Percentiles rank a stretch among this genome's conserved stretches.
phyloP scores from a whole-genome alignment of 2,329 filamentous ascomycete genomes.

The Diaporthe sp. region DNA sequence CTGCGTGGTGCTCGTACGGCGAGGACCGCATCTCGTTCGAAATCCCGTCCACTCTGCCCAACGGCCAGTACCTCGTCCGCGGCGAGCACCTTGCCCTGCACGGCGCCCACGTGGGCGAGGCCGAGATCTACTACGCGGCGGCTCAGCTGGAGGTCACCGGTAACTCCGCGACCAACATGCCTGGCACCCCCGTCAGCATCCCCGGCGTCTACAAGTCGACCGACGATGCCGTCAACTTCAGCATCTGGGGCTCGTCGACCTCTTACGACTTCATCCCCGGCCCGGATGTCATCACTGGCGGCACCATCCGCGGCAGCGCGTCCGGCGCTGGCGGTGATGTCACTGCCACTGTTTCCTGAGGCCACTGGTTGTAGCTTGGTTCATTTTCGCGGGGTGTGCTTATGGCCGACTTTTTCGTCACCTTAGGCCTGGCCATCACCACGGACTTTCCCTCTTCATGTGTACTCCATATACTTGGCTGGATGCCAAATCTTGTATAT shows the following conservation, averaged over 20 bases:
- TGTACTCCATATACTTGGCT: background rate
- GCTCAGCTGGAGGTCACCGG: background rate
- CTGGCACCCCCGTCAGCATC: background rate
- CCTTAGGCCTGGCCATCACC: too few species aligned
- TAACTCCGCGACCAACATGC: background rate
- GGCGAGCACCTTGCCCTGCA: background rate
- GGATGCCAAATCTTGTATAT: background rate
- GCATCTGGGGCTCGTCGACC: constrained; percentile 1
- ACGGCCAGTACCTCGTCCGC: background rate
- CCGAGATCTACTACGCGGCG: background rate
- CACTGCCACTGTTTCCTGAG: background rate
- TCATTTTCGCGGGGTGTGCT: too few species aligned
- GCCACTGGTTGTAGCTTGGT: background rate
- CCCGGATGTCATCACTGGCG: background rate
- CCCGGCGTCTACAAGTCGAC: constrained; percentile 4
- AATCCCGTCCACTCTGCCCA: background rate
- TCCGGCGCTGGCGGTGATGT: background rate
- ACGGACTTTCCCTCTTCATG: background rate
- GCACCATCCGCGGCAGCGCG: background rate
- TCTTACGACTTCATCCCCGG: background rate
- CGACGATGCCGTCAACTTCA: background rate
- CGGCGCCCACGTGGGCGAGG: background rate
- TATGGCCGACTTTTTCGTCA: too few species aligned
- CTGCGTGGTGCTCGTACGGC: background rate
- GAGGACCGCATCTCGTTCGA: background rate